Evolutionary conservation across 208 protist species (phyloP).

Genomic region (Acanthamoeba royreba): DNA sequence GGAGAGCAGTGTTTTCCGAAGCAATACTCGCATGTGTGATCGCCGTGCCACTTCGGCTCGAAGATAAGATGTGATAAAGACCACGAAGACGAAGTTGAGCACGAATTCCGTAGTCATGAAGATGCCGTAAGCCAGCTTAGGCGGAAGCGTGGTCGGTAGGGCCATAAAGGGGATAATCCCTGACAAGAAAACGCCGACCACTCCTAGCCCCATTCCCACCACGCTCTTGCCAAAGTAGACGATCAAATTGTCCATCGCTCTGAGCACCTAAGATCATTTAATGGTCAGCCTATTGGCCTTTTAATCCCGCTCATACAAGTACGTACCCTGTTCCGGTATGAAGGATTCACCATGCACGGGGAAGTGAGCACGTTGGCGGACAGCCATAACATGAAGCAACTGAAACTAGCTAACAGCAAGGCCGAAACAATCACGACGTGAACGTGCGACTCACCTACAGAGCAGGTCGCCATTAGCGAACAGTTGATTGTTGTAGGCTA

Average conservation of each 20-base stretch:
- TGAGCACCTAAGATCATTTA: not conserved
- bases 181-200: conserved; percentile 1
- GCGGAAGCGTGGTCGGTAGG: conserved; percentile 8
- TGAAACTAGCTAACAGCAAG: not conserved
- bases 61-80: not conserved
- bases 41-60: not conserved
- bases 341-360: not conserved
- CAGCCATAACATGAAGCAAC: not conserved
- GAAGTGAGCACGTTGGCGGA: not conserved
- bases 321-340: not conserved
- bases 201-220: not conserved
- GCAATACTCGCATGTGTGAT: not conserved
- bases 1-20: not conserved
- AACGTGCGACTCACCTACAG: not conserved
- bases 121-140: not conserved
- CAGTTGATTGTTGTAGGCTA: too few species aligned
- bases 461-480: not conserved
- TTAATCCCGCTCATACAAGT: not conserved
- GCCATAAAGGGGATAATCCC: not conserved
- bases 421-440: not conserved
- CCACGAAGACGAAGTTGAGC: conserved; percentile 24
- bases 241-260: not conserved
- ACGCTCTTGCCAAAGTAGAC: not conserved
- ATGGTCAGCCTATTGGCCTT: not conserved
- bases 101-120: not conserved